Evolutionary conservation across 2,329 filamentous ascomycete genomes (phyloP), one percentile per base, ranked within the genome.

Genomic region (Shiraia bambusicola): DNA sequence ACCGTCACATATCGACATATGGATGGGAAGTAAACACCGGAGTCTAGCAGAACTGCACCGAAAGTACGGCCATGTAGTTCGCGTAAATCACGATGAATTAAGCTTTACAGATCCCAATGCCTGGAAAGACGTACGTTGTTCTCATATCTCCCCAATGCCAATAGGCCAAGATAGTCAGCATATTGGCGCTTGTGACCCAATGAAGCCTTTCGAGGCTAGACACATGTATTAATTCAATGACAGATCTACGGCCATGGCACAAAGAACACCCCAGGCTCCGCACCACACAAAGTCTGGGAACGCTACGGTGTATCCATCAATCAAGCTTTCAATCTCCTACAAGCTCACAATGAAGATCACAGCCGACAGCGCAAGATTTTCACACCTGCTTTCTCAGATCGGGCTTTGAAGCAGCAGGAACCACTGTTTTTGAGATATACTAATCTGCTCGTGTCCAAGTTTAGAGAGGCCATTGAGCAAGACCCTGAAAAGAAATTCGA

Each of bases 21-120:
- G 50, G 22, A 52, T 22, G 1, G 70, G 69, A 16, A 45, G 35
- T 2, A 39, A 47, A 7, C 51, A 65, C 22, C 30, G 31, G 3
- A 34, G 41, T 6, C 35, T 62, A 13, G 46, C 39, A 16, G 40
- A 70, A 6, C 47, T 73, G 13, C 72, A 74, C 38, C 40, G 56
- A 7, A 59, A 67, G 46, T 72, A 72, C 44, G 72, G 72, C 17
- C 58, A 65, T 3, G 58, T 73, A 4, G 71, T 75, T 6, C 59
- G 72, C 4, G 48, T 71, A 11, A 55, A 59, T 5, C 70, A 70
- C 0, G 63, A 72, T 31, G 66, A 75, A 40, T 17, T 74, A 2
- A 71, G 68, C 12, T 70, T 67, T 50, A 70, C 60, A 24, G 50
- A 66, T 10, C 61, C 64, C 9, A 54, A 70, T 9, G 62, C 63